phyloP scores from a whole-genome alignment of 768 basidiomycete species.

The Boletus rubescentipes region DNA sequence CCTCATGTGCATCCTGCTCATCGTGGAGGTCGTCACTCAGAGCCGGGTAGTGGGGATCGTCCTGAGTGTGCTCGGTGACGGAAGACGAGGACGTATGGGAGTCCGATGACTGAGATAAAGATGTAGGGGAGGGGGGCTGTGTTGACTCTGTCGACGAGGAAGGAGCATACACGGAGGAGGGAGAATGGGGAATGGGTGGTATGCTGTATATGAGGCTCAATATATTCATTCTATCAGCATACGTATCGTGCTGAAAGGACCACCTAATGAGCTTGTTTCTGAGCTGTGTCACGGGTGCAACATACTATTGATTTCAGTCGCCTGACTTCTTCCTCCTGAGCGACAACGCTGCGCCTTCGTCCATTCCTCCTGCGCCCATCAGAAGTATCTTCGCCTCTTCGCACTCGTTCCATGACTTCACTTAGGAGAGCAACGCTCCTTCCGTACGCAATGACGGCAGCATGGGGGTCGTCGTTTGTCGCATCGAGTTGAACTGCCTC shows the following conservation, averaged over 20 bases:
- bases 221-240: constrained; percentile 92
- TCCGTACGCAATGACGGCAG: constrained; percentile 86
- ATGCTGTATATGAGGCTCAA: constrained; percentile 88
- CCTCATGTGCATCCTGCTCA: constrained; percentile 40
- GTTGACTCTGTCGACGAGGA: constrained; percentile 40
- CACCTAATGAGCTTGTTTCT: constrained; percentile 16
- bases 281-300: constrained; percentile 20
- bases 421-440: constrained; percentile 83
- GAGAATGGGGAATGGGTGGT: constrained; percentile 69
- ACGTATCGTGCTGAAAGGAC: constrained; percentile 79
- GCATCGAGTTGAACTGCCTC: constrained; percentile 88
- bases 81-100: constrained; percentile 51
- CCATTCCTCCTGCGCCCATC: constrained; percentile 60
- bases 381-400: constrained; percentile 79
- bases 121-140: constrained; percentile 37
- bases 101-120: constrained; percentile 41
- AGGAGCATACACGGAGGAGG: constrained; percentile 48
- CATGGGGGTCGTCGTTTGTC: constrained; percentile 84
- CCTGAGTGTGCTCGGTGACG: constrained; percentile 38
- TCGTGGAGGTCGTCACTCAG: constrained; percentile 27
- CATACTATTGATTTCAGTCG: constrained; percentile 86
- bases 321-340: constrained; percentile 87
- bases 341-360: constrained; percentile 77
- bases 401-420: constrained; percentile 91
- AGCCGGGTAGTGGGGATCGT: constrained; percentile 29